Percentiles rank a stretch among this genome's conserved stretches.
phyloP scores from a whole-genome alignment of 208 protist species.

The Wallacemonas sp. region DNA sequence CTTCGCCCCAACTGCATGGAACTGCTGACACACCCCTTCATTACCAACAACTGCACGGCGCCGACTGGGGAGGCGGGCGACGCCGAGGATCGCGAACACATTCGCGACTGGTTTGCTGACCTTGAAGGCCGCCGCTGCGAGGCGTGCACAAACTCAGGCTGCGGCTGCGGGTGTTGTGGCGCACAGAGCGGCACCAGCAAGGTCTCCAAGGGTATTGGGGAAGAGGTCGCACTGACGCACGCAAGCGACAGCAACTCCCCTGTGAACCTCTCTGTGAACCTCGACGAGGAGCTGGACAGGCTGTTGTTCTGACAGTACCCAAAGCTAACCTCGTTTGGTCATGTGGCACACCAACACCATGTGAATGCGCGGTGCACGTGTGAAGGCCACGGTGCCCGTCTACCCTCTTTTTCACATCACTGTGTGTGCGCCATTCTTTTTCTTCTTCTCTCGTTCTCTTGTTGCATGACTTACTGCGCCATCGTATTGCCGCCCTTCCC shows the following conservation, averaged over 20 bases:
- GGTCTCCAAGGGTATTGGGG: not conserved
- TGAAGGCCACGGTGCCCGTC: no score
- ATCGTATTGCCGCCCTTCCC: no score
- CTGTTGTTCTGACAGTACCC: constrained; percentile 24
- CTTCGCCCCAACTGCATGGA: constrained; percentile 61
- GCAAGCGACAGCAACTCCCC: constrained; percentile 1
- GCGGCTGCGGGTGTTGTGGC: not conserved
- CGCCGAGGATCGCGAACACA: constrained; percentile 16
- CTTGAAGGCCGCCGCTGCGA: not conserved
- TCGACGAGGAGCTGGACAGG: constrained; percentile 49
- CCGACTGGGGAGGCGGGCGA: not conserved
- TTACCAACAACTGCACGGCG: constrained; percentile 21
- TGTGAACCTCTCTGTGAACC: constrained; percentile 17
- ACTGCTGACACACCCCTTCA: constrained; percentile 76
- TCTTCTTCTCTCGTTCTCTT: constrained; percentile 1
- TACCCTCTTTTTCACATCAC: not conserved
- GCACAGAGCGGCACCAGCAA: not conserved
- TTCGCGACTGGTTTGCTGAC: constrained; percentile 29
- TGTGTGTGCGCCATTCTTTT: not conserved
- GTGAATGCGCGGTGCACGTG: no score
- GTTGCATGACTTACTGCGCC: no score
- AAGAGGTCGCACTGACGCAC: not conserved
- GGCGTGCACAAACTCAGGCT: not conserved
- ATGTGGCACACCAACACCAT: no score
- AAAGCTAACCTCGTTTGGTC: no score